These are phyloP conservation scores for Thermomyces lanuginosus DNA, from an alignment of 2,329 filamentous ascomycete species.

Conservation along the genomic window DNA sequence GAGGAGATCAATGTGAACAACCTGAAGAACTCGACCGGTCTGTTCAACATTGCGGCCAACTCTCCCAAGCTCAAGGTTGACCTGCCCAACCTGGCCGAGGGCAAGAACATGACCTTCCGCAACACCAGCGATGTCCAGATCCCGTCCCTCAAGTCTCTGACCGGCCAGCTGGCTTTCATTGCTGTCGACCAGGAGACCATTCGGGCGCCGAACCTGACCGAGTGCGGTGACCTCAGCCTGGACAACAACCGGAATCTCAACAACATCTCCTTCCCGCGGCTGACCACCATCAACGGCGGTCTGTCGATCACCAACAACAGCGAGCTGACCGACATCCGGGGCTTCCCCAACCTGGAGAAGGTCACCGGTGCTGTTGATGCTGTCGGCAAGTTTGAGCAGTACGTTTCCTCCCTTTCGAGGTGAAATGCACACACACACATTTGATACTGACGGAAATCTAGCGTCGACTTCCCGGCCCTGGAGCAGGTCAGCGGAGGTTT, in stretches of 20 bases:
- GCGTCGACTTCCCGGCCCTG: slow-evolving; percentile 53
- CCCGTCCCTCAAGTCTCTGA: slow-evolving; percentile 56
- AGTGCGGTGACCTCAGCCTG: slow-evolving; percentile 38
- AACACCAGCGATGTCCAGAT: slow-evolving; percentile 61
- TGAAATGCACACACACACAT: neutral
- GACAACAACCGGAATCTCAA: slow-evolving; percentile 39
- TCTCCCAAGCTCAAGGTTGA: slow-evolving; percentile 51
- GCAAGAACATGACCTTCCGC: slow-evolving; percentile 65
- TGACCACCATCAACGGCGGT: slow-evolving; percentile 58
- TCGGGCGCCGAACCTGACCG: slow-evolving; percentile 31
- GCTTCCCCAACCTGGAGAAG: slow-evolving; percentile 50
- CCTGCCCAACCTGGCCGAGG: slow-evolving; percentile 63
- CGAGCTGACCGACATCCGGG: slow-evolving; percentile 46
- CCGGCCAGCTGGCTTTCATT: slow-evolving; percentile 70
- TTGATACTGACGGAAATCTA: slow-evolving; percentile 19
- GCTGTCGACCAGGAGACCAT: slow-evolving; percentile 43
- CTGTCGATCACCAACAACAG: slow-evolving; percentile 88
- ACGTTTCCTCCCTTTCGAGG: slow-evolving; percentile 28
- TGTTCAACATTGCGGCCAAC: slow-evolving; percentile 66
- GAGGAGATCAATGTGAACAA: slow-evolving; percentile 55
- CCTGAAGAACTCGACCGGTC: slow-evolving; percentile 56
- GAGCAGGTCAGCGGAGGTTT: slow-evolving; percentile 55
- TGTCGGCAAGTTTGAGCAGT: slow-evolving; percentile 70
- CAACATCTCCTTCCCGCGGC: slow-evolving; percentile 60
- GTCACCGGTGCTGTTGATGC: slow-evolving; percentile 72